Evolutionary conservation across 2,329 filamentous ascomycete genomes (phyloP).

Genomic region (Hymenoscyphus occultus): DNA sequence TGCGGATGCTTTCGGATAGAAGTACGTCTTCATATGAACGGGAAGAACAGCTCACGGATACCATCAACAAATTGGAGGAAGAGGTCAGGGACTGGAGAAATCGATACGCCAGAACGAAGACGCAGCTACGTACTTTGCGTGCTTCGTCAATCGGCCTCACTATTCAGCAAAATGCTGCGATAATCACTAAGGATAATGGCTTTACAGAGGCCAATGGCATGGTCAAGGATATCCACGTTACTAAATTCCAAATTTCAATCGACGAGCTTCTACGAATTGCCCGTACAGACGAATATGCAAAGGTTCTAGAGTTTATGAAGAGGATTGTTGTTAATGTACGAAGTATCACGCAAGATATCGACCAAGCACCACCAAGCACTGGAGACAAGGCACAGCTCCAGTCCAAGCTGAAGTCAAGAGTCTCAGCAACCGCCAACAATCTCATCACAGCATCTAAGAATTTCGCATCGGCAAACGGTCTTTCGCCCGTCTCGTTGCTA

Average conservation of each 20-base stretch:
- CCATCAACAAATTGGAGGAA: conserved; percentile 72
- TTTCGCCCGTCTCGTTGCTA: conserved; percentile 88
- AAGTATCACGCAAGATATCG: conserved; percentile 79
- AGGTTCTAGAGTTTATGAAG: conserved; percentile 83
- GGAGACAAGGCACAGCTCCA: conserved; percentile 54
- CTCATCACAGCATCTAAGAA: conserved; percentile 94
- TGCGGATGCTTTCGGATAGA: conserved; percentile 80
- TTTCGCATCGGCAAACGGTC: conserved; percentile 75
- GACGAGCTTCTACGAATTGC: conserved; percentile 83
- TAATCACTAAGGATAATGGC: conserved; percentile 61
- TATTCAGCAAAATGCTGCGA: conserved; percentile 66
- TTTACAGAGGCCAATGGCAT: conserved; percentile 71
- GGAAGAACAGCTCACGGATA: conserved; percentile 73
- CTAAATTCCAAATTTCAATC: conserved; percentile 90
- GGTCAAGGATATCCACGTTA: conserved; percentile 88
- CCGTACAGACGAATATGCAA: conserved; percentile 67
- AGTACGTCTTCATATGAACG: conserved; percentile 76
- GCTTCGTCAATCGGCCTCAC: conserved; percentile 74
- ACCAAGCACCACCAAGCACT: conserved; percentile 53
- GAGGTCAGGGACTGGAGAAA: conserved; percentile 89
- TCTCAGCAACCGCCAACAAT: conserved; percentile 93
- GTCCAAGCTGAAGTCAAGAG: conserved; percentile 70
- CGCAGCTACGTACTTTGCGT: conserved; percentile 77
- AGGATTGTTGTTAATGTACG: conserved; percentile 78
- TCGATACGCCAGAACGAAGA: conserved; percentile 83